Conservation (phyloP, 2,329 filamentous ascomycete genomes). For the Neofusicoccum parvum region DNA sequence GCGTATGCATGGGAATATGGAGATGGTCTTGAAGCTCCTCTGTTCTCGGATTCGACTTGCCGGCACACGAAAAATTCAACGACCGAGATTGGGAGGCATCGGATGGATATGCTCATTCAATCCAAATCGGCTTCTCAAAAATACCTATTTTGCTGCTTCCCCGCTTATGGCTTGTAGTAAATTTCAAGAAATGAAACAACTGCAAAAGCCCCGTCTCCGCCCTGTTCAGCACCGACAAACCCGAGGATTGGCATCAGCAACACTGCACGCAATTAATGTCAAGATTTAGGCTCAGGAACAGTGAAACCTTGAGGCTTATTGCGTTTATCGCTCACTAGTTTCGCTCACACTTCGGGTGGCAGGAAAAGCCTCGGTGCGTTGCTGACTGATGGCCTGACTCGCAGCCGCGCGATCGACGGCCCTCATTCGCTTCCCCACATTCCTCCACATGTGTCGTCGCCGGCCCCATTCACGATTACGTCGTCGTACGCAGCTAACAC, state of each 20-base stretch:
- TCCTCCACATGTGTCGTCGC: conserved; percentile 23
- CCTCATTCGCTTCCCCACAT: conserved; percentile 36
- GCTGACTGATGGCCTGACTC: conserved; percentile 1
- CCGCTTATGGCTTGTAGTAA: conserved; percentile 22
- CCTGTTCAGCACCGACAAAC: neutral
- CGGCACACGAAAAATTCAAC: conserved; percentile 21
- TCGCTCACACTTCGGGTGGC: neutral
- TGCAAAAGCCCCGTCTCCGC: conserved; percentile 9
- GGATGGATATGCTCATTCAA: conserved; percentile 21
- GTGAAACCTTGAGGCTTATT: conserved; percentile 10
- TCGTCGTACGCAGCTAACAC: neutral
- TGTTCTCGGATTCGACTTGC: conserved; percentile 21
- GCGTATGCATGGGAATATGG: conserved; percentile 22
- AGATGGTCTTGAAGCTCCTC: conserved; percentile 21
- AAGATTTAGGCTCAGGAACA: conserved; percentile 2
- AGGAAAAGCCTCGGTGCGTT: neutral
- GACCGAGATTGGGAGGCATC: conserved; percentile 22
- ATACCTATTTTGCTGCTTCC: conserved; percentile 22
- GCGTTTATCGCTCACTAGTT: neutral
- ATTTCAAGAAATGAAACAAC: conserved; percentile 15
- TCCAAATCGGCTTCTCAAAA: conserved; percentile 22
- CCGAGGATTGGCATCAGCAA: neutral
- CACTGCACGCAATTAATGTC: neutral
- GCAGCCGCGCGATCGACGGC: conserved; percentile 2
- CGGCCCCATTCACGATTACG: conserved; percentile 10